These are phyloP conservation scores for Ailanthus altissimus DNA, from an alignment of 345 rosid species.

Conservation along the genomic window DNA sequence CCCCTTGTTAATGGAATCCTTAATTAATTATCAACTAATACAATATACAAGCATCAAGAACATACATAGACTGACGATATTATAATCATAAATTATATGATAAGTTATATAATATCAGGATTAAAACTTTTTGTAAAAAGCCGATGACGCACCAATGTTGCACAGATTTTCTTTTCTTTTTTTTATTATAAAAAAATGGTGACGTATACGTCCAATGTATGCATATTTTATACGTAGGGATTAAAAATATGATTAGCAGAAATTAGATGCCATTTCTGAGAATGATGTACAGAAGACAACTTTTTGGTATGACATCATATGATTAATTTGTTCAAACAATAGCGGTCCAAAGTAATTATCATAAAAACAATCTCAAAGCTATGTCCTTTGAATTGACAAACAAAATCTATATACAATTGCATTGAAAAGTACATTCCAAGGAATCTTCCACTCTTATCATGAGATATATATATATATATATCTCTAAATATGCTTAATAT, in stretches of 20 bases:
- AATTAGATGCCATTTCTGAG: slow-evolving; percentile 6
- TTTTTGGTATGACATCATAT: slow-evolving; percentile 1
- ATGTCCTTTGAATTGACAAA: not conserved
- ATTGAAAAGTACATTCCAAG: slow-evolving; percentile 22
- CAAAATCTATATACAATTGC: not conserved
- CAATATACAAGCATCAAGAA: too few species aligned
- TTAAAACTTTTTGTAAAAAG: not conserved
- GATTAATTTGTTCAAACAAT: not conserved
- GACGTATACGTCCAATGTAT: too few species aligned
- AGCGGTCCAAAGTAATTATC: not conserved
- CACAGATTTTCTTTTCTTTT: not conserved
- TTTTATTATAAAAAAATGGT: too few species aligned
- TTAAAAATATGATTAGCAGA: not conserved
- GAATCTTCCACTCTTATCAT: slow-evolving; percentile 26
- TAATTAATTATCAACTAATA: not conserved
- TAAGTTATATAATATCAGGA: not conserved
- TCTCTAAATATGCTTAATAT: too few species aligned
- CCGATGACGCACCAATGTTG: not conserved
- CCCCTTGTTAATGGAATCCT: not conserved
- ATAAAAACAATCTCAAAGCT: not conserved
- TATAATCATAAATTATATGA: not conserved
- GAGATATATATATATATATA: too few species aligned
- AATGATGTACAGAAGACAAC: not conserved
- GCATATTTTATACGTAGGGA: too few species aligned
- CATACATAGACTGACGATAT: too few species aligned